phyloP scores from a whole-genome alignment of 306 rosid species.

The Acacia acuminata region DNA sequence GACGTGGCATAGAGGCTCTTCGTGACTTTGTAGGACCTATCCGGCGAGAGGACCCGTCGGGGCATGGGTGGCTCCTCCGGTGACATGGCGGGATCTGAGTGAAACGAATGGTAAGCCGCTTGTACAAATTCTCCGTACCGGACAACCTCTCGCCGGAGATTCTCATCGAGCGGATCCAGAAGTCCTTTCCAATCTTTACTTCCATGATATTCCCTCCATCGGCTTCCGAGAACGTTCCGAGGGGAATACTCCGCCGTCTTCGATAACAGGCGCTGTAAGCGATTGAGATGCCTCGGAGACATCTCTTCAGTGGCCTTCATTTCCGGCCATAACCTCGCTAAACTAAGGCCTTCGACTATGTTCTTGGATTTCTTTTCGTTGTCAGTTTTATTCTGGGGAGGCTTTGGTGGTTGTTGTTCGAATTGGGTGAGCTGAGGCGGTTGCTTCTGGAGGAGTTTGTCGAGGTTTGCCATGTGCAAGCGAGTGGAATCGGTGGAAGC shows the following conservation, averaged over 20 bases:
- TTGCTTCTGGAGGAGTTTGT: constrained; percentile 63
- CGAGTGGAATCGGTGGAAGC: constrained; percentile 44
- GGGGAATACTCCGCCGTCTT: constrained; percentile 74
- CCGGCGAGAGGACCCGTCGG: constrained; percentile 53
- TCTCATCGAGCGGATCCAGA: constrained; percentile 85
- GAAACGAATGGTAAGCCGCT: constrained; percentile 78
- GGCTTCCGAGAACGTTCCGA: constrained; percentile 59
- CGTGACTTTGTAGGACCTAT: constrained; percentile 68
- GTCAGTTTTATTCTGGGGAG: not conserved
- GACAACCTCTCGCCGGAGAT: constrained; percentile 94
- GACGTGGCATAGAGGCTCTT: constrained; percentile 86
- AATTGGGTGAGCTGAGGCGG: not conserved
- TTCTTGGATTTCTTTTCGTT: constrained; percentile 48
- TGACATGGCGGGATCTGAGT: constrained; percentile 72
- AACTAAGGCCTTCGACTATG: constrained; percentile 52
- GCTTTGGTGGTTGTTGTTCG: not conserved
- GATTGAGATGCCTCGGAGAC: constrained; percentile 78
- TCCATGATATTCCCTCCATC: constrained; percentile 86
- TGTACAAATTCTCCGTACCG: constrained; percentile 87
- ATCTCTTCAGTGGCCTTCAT: constrained; percentile 74
- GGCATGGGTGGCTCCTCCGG: constrained; percentile 46
- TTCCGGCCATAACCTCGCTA: constrained; percentile 66
- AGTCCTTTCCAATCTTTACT: constrained; percentile 75
- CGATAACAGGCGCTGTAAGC: constrained; percentile 62
- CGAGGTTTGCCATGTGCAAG: constrained; percentile 70